Base-by-base conservation (phyloP, 2,329 filamentous ascomycete species). In the Alternaria triticimaculans region DNA sequence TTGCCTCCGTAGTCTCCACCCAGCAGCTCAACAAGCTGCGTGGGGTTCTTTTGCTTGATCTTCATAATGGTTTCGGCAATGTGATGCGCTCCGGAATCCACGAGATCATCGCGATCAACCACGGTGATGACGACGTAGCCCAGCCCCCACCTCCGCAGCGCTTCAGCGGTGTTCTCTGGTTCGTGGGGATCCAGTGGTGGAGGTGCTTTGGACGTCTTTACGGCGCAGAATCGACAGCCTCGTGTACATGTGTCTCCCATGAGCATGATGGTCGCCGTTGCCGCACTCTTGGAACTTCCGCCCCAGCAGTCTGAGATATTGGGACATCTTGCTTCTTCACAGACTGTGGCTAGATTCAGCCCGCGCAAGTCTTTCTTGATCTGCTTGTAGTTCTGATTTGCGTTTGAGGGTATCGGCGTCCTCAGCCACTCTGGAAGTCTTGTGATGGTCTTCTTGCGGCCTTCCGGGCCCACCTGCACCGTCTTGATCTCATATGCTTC, bases 221-320 rank as follows among this genome's bases (percentile, higher is more conserved):
- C 96, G 69, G 91, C 93, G 86, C 96, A 99, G 85, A 99, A 99
- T 57, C 96, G 89, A 82, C 96, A 99, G 18, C 95, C 96, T 64
- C 96, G 88, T 18, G 96, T 99, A 82, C 96, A 99, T 9, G 95
- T 98, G 80, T 99, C 96, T 68, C 96, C 96, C 94, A 98, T 98
- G 51, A 99, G 84, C 96, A 99, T 99, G 81, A 99, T 98, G 11
- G 96, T 99, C 3, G 96, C 96, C 30, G 96, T 99, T 5, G 96
- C 96, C 25, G 93, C 91, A 69, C 89, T 90, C 84, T 97, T 97
- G 80, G 91, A 89, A 77, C 86, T 89, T 33, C 96, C 96, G 65
- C 96, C 96, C 96, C 96, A 99, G 84, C 96, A 99, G 80, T 98
- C 95, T 67, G 92, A 94, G 65, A 99, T 97, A 81, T 99, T 99